These are phyloP conservation scores for Multifurca ochricompacta DNA, from an alignment of 768 basidiomycete species.

Conservation along the genomic window DNA sequence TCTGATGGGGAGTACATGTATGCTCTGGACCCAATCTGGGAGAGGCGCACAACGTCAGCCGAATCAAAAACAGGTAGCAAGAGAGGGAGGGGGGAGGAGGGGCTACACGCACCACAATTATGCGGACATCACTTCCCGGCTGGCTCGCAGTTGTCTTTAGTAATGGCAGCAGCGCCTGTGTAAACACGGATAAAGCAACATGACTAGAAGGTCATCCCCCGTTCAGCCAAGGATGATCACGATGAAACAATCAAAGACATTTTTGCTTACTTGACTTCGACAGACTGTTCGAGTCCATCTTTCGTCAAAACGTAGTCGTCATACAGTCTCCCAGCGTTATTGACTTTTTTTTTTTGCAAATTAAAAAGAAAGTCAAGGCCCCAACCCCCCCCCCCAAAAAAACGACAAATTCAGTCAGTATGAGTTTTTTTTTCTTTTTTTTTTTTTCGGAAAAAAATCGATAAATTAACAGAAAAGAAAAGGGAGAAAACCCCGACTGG, in stretches of 20 bases:
- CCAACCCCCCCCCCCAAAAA: neutral
- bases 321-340: conserved; percentile 1
- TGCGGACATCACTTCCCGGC: conserved; percentile 3
- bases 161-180: neutral
- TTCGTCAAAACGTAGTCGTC: neutral
- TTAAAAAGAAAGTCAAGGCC: too few relatives aligned
- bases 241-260: too few relatives aligned
- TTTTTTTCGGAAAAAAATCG: too few relatives aligned
- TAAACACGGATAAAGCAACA: neutral
- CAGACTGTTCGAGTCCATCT: neutral
- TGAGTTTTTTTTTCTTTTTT: too few relatives aligned
- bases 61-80: neutral
- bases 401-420: neutral
- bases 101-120: neutral
- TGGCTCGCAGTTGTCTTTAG: neutral
- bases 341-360: neutral
- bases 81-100: too few relatives aligned
- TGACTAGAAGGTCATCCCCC: neutral
- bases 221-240: too few relatives aligned
- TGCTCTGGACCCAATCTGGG: neutral
- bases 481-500: too few relatives aligned
- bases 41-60: neutral
- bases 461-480: too few relatives aligned
- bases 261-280: neutral
- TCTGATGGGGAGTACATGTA: neutral